These are phyloP conservation scores for Rosa chinensis DNA, from an alignment of 306 rosid species.

Conservation along the genomic window DNA sequence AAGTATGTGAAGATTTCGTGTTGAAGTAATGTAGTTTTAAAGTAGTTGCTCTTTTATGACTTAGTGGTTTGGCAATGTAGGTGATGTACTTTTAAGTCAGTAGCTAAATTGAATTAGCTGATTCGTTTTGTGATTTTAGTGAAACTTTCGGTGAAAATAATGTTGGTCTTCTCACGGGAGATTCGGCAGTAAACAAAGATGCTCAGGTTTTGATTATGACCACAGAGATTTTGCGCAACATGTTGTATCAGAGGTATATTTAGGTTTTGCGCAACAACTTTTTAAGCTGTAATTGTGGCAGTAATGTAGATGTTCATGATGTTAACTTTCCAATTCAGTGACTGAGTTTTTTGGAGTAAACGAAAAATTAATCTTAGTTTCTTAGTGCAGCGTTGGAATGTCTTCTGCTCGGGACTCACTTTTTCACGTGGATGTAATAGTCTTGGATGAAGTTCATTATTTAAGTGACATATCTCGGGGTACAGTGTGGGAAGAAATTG, in stretches of 20 bases:
- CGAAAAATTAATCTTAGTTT: conserved; percentile 15
- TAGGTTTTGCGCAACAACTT: not conserved
- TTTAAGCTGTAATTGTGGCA: too few species aligned
- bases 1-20: too few species aligned
- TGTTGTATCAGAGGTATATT: conserved; percentile 89
- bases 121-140: conserved; percentile 42
- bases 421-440: conserved; percentile 84
- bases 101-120: not conserved
- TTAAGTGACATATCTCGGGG: conserved; percentile 96
- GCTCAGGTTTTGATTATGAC: conserved; percentile 95
- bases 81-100: not conserved
- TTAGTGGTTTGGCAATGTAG: conserved; percentile 4
- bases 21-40: not conserved
- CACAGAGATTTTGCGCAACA: conserved; percentile 94
- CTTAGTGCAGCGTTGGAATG: conserved; percentile 78
- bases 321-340: not conserved
- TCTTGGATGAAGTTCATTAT: conserved; percentile 98
- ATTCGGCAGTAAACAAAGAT: conserved; percentile 84
- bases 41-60: conserved; percentile 1
- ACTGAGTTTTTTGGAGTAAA: conserved; percentile 9
- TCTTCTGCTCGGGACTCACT: conserved; percentile 76
- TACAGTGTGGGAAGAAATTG: conserved; percentile 97
- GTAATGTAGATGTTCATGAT: not conserved
- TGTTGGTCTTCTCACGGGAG: conserved; percentile 97
- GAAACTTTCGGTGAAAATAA: conserved; percentile 78